Percentiles rank a stretch among this genome's conserved stretches.
These are phyloP conservation scores for Colletotrichum noveboracense DNA, from an alignment of 2,329 filamentous ascomycete species.

Conservation along the genomic window DNA sequence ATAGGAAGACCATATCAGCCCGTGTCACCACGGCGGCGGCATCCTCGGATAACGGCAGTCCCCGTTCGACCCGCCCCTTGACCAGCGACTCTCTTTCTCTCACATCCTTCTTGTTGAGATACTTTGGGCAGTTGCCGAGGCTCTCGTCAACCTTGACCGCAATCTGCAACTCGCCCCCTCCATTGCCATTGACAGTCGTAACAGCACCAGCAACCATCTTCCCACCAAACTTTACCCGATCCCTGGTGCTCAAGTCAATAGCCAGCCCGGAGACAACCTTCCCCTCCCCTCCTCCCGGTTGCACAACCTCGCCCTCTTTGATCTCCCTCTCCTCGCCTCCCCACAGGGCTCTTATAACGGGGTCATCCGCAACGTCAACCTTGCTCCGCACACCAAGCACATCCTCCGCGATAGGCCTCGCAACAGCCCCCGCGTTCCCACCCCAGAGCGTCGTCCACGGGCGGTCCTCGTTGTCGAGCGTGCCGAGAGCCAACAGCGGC, in stretches of 20 bases:
- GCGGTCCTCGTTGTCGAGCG: conserved; percentile 66
- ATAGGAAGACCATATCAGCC: conserved; percentile 81
- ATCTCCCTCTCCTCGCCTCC: conserved; percentile 47
- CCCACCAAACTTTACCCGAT: conserved; percentile 77
- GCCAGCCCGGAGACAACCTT: conserved; percentile 57
- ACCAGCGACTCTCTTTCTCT: conserved; percentile 25
- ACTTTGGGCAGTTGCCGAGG: conserved; percentile 87
- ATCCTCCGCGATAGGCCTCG: conserved; percentile 63
- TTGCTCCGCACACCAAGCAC: conserved; percentile 68
- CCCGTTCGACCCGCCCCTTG: conserved; percentile 27
- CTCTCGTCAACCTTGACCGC: conserved; percentile 74
- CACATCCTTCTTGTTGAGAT: conserved; percentile 77
- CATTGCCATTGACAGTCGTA: conserved; percentile 33
- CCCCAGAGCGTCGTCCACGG: conserved; percentile 84
- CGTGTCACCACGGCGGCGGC: conserved; percentile 65
- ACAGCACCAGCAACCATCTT: conserved; percentile 70
- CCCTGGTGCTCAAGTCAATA: conserved; percentile 70
- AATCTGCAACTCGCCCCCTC: conserved; percentile 51
- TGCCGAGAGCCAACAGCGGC: conserved; percentile 75
- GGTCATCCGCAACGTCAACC: conserved; percentile 69
- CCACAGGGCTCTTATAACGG: conserved; percentile 70
- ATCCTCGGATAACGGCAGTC: conserved; percentile 50
- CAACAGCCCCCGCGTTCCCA: conserved; percentile 70
- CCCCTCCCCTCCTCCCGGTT: conserved; percentile 37
- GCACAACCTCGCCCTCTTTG: conserved; percentile 39